phyloP scores from a whole-genome alignment of 441 rosid genomes.

The Gossypium laxum region DNA sequence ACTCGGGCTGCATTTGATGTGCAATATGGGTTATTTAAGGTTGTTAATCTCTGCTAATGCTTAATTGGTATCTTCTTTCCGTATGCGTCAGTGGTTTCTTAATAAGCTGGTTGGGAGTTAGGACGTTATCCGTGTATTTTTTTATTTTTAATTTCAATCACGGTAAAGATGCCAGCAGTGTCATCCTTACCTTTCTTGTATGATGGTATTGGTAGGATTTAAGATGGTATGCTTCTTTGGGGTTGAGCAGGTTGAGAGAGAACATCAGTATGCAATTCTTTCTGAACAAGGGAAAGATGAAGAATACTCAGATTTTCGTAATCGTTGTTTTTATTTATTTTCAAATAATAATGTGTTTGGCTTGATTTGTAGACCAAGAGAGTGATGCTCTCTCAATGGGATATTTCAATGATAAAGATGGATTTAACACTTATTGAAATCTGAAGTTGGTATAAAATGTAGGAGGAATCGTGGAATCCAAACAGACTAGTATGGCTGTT shows the following conservation, averaged over 20 bases:
- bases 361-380: background rate
- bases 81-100: background rate
- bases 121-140: background rate
- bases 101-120: slow-evolving; percentile 4
- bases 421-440: background rate
- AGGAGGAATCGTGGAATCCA: background rate
- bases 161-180: background rate
- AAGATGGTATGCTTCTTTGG: background rate
- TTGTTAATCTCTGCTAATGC: slow-evolving; percentile 17
- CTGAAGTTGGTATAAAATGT: background rate
- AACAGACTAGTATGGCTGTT: background rate
- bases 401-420: background rate
- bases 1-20: slow-evolving; percentile 93
- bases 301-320: background rate
- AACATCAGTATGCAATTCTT: slow-evolving; percentile 3
- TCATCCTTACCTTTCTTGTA: background rate
- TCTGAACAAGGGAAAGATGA: background rate
- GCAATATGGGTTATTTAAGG: slow-evolving; percentile 98
- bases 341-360: background rate
- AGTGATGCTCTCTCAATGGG: background rate
- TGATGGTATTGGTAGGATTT: background rate
- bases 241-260: background rate
- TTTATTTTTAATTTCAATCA: background rate
- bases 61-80: background rate
- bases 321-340: background rate